A percentile compares a stretch with the other conserved stretches of the same genome.
phyloP scores from a whole-genome alignment of 2,329 filamentous ascomycete genomes.

The Penicillium fuscoglaucum region DNA sequence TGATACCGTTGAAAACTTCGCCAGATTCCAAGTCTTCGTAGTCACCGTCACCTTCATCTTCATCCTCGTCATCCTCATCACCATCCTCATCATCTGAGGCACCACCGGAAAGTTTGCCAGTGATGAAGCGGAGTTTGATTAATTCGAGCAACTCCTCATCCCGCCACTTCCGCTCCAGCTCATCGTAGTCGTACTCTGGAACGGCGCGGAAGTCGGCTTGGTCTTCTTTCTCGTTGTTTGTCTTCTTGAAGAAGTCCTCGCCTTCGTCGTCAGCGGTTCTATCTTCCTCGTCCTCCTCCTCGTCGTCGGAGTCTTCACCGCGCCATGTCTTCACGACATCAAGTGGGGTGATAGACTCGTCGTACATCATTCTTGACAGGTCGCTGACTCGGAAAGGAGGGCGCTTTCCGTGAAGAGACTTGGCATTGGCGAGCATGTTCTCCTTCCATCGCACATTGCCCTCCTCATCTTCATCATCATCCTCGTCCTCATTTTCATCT shows the following conservation, averaged over 20 bases:
- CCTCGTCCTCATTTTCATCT: constrained; percentile 40
- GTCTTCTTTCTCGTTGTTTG: constrained; percentile 50
- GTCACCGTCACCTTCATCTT: constrained; percentile 72
- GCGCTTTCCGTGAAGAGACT: constrained; percentile 67
- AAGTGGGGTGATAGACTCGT: constrained; percentile 70
- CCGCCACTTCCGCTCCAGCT: constrained; percentile 82
- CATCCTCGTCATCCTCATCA: constrained; percentile 57
- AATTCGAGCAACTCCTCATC: constrained; percentile 73
- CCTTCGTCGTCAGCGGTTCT: constrained; percentile 62
- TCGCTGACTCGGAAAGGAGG: constrained; percentile 76
- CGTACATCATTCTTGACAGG: constrained; percentile 85
- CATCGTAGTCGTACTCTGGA: constrained; percentile 75
- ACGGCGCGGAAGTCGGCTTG: constrained; percentile 73
- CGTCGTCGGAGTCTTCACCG: constrained; percentile 62
- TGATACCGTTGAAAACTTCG: constrained; percentile 51
- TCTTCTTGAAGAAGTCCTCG: constrained; percentile 66
- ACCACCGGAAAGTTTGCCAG: constrained; percentile 60
- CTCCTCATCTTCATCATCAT: constrained; percentile 59
- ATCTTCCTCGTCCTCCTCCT: constrained; percentile 54
- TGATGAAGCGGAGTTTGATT: constrained; percentile 73
- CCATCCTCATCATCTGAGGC: constrained; percentile 55
- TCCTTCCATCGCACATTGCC: constrained; percentile 88
- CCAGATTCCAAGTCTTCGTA: constrained; percentile 85
- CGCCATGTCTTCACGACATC: constrained; percentile 80
- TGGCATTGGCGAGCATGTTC: constrained; percentile 75